Base-by-base conservation (phyloP, 2,329 filamentous ascomycete species). In the Chaetomium globosum region DNA sequence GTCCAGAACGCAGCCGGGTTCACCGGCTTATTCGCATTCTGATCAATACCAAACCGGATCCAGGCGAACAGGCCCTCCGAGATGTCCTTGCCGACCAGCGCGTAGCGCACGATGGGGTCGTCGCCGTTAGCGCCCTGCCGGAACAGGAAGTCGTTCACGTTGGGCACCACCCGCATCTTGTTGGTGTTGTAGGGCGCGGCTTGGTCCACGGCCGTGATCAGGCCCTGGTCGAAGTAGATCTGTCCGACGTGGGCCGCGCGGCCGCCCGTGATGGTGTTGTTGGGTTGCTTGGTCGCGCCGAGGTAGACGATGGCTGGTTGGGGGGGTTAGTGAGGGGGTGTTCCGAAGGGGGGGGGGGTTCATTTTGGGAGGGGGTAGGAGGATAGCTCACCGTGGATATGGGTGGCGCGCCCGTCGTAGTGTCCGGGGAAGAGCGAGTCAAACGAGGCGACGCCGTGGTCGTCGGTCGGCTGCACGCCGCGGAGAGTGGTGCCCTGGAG, bases 351-450 rank as follows among this genome's bases (percentile, higher is more conserved):
- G 36, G 39, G 43, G 8, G 13, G n/a, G n/a, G n/a, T n/a, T n/a
- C n/a, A n/a, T 43, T 7, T n/a, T 19, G 19, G 39, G 39, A 6
- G 16, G 7, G 6, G 13, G 2, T 16, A 19, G 12, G 36, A 43
- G 23, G 26, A 33, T 28, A 21, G 12, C 9, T 81, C 65, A 72
- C 72, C 72, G 70, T 83, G 81, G 30, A 79, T 80, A 69, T 83
- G 81, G 2, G 76, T 81, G 5, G 81, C 79, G 10, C 81, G 79
- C 1, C 78, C 78, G 0, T 75, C 70, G 67, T 82, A 82, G 72
- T 82, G 80, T n/a, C 80, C 80, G 0, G 80, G 80, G 72, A 81
- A 76, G 56, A 79, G 73, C 16, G 75, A 76, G 52, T 79, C 74
- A 67, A 80, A 78, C n/a, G 74, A 72, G 7, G 74, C 77, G 8